A percentile compares a stretch with the other conserved stretches of the same genome.
phyloP scores from a whole-genome alignment of 2,329 filamentous ascomycete genomes.

The Alternaria metachromatica region DNA sequence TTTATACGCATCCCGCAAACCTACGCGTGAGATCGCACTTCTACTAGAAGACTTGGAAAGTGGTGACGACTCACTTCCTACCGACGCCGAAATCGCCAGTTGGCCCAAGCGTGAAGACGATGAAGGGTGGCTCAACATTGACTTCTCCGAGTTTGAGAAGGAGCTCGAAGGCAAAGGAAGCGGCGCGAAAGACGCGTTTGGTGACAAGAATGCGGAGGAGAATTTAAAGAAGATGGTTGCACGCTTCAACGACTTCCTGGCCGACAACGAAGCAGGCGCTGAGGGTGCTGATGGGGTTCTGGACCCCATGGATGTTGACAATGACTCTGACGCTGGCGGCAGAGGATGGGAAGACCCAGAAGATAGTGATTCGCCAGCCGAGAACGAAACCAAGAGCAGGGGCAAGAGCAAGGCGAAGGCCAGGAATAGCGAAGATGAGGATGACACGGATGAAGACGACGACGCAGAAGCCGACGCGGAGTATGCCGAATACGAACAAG shows the following conservation, averaged over 20 bases:
- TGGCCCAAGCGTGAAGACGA: slow-evolving; percentile 81
- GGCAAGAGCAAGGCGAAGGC: slow-evolving; percentile 66
- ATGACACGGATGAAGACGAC: slow-evolving; percentile 43
- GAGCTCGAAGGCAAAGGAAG: slow-evolving; percentile 67
- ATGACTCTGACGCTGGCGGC: slow-evolving; percentile 58
- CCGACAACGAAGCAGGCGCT: slow-evolving; percentile 80
- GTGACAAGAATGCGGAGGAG: slow-evolving; percentile 70
- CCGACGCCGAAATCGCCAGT: slow-evolving; percentile 70
- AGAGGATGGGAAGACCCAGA: slow-evolving; percentile 53
- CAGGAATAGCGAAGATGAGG: slow-evolving; percentile 33
- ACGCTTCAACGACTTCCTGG: slow-evolving; percentile 89
- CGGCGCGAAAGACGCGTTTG: slow-evolving; percentile 54
- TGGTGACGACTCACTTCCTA: slow-evolving; percentile 75
- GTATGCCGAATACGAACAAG: slow-evolving; percentile 74
- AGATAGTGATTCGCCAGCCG: slow-evolving; percentile 51
- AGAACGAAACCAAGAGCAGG: slow-evolving; percentile 51
- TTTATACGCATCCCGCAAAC: slow-evolving; percentile 70
- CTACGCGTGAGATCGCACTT: slow-evolving; percentile 77
- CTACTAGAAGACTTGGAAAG: slow-evolving; percentile 76
- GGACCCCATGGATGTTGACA: slow-evolving; percentile 72
- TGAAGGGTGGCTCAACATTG: slow-evolving; percentile 90
- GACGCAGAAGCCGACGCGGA: slow-evolving; percentile 71
- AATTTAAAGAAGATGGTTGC: slow-evolving; percentile 90
- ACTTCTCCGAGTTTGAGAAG: slow-evolving; percentile 85
- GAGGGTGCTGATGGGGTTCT: slow-evolving; percentile 74